phyloP scores from a whole-genome alignment of 1,284 basidiomycete genomes.

The Naganishia liquefaciens region DNA sequence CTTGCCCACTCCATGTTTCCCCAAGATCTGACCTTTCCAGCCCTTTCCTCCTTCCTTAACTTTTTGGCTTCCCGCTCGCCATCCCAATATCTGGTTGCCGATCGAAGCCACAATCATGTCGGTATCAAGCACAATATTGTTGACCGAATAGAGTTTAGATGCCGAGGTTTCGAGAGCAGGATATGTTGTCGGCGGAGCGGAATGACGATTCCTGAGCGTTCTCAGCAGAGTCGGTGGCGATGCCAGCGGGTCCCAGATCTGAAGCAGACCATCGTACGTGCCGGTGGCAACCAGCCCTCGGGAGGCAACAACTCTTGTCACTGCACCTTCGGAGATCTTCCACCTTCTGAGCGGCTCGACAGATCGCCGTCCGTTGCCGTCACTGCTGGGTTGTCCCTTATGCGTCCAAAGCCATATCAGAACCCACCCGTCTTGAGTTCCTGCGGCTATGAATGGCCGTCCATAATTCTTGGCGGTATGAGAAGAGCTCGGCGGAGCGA shows the following conservation, averaged over 20 bases:
- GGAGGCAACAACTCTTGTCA: conserved; percentile 45
- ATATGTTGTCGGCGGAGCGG: conserved; percentile 41
- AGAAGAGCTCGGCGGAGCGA: neutral
- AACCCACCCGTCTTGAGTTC: conserved; percentile 43
- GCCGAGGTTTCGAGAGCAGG: conserved; percentile 40
- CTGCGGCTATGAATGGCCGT: conserved; percentile 45
- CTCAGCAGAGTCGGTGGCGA: conserved; percentile 40
- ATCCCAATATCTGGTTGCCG: conserved; percentile 47
- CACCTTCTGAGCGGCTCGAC: conserved; percentile 41
- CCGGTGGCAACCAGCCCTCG: conserved; percentile 48
- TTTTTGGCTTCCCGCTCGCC: conserved; percentile 49
- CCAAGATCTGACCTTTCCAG: conserved; percentile 37
- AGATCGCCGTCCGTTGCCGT: neutral
- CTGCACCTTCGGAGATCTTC: conserved; percentile 42
- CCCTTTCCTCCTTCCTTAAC: conserved; percentile 42
- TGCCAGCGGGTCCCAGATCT: conserved; percentile 48
- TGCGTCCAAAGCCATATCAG: conserved; percentile 47
- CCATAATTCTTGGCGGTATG: conserved; percentile 25
- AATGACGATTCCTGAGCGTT: conserved; percentile 36
- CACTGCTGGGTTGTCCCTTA: neutral
- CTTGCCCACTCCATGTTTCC: conserved; percentile 35
- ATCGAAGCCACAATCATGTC: conserved; percentile 49
- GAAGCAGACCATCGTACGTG: conserved; percentile 46
- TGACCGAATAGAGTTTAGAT: conserved; percentile 44
- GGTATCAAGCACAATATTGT: conserved; percentile 50